Conservation (phyloP, 2,329 filamentous ascomycete genomes). For the Thermomyces lanuginosus region DNA sequence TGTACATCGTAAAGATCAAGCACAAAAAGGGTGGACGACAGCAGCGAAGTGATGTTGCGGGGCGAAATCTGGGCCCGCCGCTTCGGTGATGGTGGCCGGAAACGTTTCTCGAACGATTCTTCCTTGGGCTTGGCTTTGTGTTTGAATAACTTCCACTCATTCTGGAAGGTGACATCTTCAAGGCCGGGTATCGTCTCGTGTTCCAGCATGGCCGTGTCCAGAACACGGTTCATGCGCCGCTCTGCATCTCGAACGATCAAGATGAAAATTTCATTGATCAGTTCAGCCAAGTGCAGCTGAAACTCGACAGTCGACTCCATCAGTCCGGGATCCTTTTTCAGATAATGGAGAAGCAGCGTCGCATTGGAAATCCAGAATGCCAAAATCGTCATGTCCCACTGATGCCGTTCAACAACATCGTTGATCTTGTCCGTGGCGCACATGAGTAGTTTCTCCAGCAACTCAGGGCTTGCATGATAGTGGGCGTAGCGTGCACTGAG, state of each 20-base stretch:
- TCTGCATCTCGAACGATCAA: constrained; percentile 93
- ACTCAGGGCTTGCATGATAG: constrained; percentile 78
- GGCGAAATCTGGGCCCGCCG: constrained; percentile 81
- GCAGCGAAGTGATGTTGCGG: constrained; percentile 82
- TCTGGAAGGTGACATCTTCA: constrained; percentile 90
- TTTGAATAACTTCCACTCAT: constrained; percentile 97
- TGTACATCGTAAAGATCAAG: constrained; percentile 98
- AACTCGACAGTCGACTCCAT: constrained; percentile 71
- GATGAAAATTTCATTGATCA: constrained; percentile 97
- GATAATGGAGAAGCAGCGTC: constrained; percentile 83
- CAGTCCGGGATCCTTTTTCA: constrained; percentile 82
- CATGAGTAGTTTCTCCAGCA: constrained; percentile 63
- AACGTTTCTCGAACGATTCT: constrained; percentile 77
- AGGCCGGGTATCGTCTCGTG: constrained; percentile 97
- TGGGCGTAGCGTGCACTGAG: constrained; percentile 90
- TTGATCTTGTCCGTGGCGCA: constrained; percentile 94
- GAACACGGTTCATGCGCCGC: constrained; percentile 83
- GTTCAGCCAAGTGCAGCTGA: constrained; percentile 79
- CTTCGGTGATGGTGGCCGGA: constrained; percentile 83
- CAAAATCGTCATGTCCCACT: constrained; percentile 99
- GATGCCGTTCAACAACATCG: constrained; percentile 80
- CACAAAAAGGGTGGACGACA: constrained; percentile 92
- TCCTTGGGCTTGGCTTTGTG: constrained; percentile 74
- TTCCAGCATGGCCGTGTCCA: constrained; percentile 87
- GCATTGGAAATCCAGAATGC: constrained; percentile 99